Percentiles rank a stretch among this genome's conserved stretches.
Evolutionary conservation across 148 eudicot genomes (phyloP).

Genomic region (Salicornia ramosissima): DNA sequence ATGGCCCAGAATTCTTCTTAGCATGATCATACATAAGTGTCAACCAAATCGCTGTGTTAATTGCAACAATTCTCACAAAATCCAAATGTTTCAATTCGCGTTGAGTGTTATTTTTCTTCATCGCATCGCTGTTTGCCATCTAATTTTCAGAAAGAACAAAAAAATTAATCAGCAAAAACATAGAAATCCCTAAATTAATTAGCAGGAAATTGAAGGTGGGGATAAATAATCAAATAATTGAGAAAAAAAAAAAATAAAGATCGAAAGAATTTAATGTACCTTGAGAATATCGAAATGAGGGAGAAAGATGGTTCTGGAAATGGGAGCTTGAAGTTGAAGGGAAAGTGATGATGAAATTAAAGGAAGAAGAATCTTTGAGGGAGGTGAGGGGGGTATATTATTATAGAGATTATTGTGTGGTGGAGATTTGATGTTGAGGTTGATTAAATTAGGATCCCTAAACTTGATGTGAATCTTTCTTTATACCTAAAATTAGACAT

Average conservation of each 20-base stretch:
- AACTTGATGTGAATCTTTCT: too few species aligned
- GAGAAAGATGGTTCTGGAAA: conserved; percentile 16
- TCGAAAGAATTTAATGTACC: background rate
- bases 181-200: background rate
- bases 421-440: too few species aligned
- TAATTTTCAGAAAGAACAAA: background rate
- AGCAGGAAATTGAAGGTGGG: conserved; percentile 10
- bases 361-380: conserved; percentile 11
- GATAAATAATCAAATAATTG: background rate
- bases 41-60: conserved; percentile 29
- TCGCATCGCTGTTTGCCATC: conserved; percentile 32
- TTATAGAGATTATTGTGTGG: too few species aligned
- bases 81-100: conserved; percentile 42
- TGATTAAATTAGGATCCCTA: too few species aligned
- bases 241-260: background rate
- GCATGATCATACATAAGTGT: conserved; percentile 41
- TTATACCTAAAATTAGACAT: too few species aligned
- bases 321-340: background rate
- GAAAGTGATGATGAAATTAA: background rate
- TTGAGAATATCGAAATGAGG: conserved; percentile 16
- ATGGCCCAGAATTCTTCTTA: conserved; percentile 38
- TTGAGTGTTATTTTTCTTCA: conserved; percentile 6
- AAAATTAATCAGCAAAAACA: background rate
- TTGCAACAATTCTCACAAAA: conserved; percentile 35
- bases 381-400: background rate